phyloP scores from a whole-genome alignment of 1,139 yeast genomes.

The Candida neerlandica region DNA sequence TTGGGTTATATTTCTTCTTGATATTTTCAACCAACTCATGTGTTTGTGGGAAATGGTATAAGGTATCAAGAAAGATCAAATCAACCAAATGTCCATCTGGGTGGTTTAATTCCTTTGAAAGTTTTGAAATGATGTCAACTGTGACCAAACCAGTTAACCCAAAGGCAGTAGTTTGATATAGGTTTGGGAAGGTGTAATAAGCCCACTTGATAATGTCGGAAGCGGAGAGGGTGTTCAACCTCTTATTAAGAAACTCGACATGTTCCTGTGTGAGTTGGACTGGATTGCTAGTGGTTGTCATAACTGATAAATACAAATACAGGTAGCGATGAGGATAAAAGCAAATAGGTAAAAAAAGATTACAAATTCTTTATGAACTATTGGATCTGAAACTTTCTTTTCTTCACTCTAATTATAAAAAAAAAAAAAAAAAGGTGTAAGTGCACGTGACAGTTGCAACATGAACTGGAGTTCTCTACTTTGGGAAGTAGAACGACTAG shows the following conservation, averaged over 20 bases:
- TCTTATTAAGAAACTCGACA: constrained; percentile 62
- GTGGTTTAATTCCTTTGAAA: constrained; percentile 22
- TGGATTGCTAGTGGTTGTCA: constrained; percentile 7
- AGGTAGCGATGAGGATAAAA: neutral
- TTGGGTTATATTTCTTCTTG: constrained; percentile 53
- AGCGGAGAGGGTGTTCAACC: constrained; percentile 59
- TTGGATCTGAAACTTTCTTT: neutral
- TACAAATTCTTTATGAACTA: neutral
- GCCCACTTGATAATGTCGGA: constrained; percentile 84
- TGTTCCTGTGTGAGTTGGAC: constrained; percentile 42
- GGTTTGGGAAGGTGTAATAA: constrained; percentile 71
- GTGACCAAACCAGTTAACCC: constrained; percentile 92
- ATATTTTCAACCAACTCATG: constrained; percentile 68
- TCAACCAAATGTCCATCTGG: constrained; percentile 54
- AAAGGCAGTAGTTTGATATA: constrained; percentile 92
- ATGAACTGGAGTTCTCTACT: neutral
- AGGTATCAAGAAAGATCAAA: constrained; percentile 83
- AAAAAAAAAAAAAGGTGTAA: constrained; percentile 3
- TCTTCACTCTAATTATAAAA: neutral
- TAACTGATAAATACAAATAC: neutral
- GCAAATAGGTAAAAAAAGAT: neutral
- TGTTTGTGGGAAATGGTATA: constrained; percentile 94
- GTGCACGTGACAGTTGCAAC: constrained; percentile 4
- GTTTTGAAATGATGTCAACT: constrained; percentile 75
- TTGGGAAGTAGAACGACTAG: too few relatives aligned